phyloP scores from a whole-genome alignment of 441 rosid genomes.

The Pelargonium australe region DNA sequence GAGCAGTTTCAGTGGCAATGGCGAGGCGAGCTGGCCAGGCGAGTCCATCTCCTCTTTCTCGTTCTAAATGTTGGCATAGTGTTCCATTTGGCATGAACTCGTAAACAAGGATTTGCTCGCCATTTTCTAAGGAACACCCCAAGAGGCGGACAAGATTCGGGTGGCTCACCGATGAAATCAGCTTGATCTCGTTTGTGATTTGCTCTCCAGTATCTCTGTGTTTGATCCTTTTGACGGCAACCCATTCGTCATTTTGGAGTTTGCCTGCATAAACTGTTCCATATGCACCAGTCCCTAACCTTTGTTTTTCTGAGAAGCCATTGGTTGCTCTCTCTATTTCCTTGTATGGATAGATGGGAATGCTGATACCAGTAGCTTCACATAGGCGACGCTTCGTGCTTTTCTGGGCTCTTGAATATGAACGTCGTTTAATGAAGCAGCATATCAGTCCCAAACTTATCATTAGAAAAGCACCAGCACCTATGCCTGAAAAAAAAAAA shows the following conservation, averaged over 20 bases:
- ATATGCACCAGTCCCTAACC: background rate
- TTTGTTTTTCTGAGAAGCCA: background rate
- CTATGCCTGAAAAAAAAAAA: no score
- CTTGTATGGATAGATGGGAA: slow-evolving; percentile 62
- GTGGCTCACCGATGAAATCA: slow-evolving; percentile 78
- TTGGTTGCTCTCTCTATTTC: slow-evolving; percentile 53
- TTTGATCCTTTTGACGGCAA: background rate
- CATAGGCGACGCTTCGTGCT: slow-evolving; percentile 38
- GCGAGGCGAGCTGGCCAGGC: slow-evolving; percentile 67
- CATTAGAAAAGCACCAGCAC: slow-evolving; percentile 40
- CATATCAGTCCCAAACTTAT: slow-evolving; percentile 33
- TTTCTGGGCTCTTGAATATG: slow-evolving; percentile 28
- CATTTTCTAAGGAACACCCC: slow-evolving; percentile 75
- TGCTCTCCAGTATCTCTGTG: background rate
- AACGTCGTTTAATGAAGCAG: slow-evolving; percentile 31
- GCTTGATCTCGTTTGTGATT: slow-evolving; percentile 54
- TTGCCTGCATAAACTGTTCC: background rate
- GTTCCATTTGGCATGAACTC: slow-evolving; percentile 97
- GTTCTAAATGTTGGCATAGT: slow-evolving; percentile 63
- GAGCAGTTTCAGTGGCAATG: slow-evolving; percentile 70
- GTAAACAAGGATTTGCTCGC: slow-evolving; percentile 77
- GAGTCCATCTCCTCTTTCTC: slow-evolving; percentile 66
- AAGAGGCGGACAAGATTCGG: slow-evolving; percentile 74
- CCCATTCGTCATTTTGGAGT: background rate
- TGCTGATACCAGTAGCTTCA: slow-evolving; percentile 49